Evolutionary conservation across 2,329 filamentous ascomycete genomes (phyloP), one percentile per base, ranked within the genome.

Genomic region (Penicillium palitans): DNA sequence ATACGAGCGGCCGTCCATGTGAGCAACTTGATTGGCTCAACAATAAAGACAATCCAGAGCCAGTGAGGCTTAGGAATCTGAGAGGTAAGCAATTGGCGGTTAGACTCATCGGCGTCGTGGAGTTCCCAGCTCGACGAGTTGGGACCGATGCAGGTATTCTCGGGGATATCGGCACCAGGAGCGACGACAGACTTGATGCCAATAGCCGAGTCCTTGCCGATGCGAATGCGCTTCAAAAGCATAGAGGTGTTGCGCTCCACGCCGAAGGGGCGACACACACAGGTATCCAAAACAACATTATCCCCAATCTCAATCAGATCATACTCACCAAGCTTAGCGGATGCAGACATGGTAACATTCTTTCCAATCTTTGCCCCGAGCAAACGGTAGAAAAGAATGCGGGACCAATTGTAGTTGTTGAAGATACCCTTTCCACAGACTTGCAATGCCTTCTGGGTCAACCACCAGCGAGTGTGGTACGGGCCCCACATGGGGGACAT

Each of bases 401-500:
- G 69, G 0, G 76, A 77, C 35, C 61, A 71, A 47, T 81, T 76
- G 44, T 48, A 62, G 31, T 58, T 56, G 39, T 56, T 62, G 52
- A 64, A 64, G 7, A 45, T 72, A 75, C 50, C 69, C 57, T 74
- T 76, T 17, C 82, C 83, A 56, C 76, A 77, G 13, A 84, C 71
- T 37, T 76, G 74, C 3, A 82, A 72, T 21, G 79, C 78, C 71
- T 85, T 85, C 66, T 85, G 79, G 1, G 80, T 78, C 55, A 85
- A 63, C 83, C 83, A 86, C 83, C 83, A 86, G 9, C 81, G 76
- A 0, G 81, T 84, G 66, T 85, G 83, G 64, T 85, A 85, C 1
- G 67, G 60, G 1, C 82, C 82, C 83, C 83, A 86, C 83, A 86
- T 86, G 2, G 83, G 83, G 63, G 82, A 84, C 2, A 84, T 67